Conservation (phyloP, 2,329 filamentous ascomycete species). For the Tolypocladium amazonense region DNA sequence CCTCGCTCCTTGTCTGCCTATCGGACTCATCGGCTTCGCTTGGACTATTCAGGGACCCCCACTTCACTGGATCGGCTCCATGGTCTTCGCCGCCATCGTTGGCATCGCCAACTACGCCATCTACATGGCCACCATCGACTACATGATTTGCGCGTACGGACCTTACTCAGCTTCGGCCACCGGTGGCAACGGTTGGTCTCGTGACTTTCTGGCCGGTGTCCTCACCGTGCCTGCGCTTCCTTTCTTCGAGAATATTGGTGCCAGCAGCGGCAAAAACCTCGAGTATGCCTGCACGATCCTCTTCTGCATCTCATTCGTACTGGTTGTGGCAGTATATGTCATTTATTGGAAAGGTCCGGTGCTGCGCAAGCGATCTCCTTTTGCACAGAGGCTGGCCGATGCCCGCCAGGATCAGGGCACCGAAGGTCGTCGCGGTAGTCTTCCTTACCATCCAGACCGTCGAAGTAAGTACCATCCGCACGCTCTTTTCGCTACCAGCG, state of each 20-base stretch:
- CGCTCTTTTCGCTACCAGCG: neutral
- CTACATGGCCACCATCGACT: slow-evolving; percentile 69
- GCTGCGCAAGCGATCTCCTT: slow-evolving; percentile 50
- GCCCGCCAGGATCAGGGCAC: slow-evolving; percentile 19
- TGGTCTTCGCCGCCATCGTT: slow-evolving; percentile 54
- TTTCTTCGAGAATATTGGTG: slow-evolving; percentile 48
- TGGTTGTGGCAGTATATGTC: slow-evolving; percentile 53
- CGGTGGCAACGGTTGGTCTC: slow-evolving; percentile 63
- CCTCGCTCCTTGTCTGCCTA: slow-evolving; percentile 47
- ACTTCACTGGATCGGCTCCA: slow-evolving; percentile 57
- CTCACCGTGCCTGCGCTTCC: slow-evolving; percentile 58
- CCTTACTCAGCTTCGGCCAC: slow-evolving; percentile 65
- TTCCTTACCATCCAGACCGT: slow-evolving; percentile 13
- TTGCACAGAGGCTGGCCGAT: slow-evolving; percentile 50
- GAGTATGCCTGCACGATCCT: slow-evolving; percentile 55
- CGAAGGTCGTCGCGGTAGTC: slow-evolving; percentile 18
- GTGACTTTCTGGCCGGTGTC: slow-evolving; percentile 64
- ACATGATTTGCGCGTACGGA: slow-evolving; percentile 67
- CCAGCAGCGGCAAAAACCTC: slow-evolving; percentile 34
- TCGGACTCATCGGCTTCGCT: slow-evolving; percentile 61
- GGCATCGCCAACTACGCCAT: slow-evolving; percentile 66
- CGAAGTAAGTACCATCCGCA: slow-evolving; percentile 13
- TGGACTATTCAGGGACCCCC: slow-evolving; percentile 55
- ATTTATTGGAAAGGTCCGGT: slow-evolving; percentile 55
- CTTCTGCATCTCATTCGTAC: slow-evolving; percentile 47